These are phyloP conservation scores for Penicillium pancosmium DNA, from an alignment of 495 filamentous ascomycete genomes.

Conservation along the genomic window DNA sequence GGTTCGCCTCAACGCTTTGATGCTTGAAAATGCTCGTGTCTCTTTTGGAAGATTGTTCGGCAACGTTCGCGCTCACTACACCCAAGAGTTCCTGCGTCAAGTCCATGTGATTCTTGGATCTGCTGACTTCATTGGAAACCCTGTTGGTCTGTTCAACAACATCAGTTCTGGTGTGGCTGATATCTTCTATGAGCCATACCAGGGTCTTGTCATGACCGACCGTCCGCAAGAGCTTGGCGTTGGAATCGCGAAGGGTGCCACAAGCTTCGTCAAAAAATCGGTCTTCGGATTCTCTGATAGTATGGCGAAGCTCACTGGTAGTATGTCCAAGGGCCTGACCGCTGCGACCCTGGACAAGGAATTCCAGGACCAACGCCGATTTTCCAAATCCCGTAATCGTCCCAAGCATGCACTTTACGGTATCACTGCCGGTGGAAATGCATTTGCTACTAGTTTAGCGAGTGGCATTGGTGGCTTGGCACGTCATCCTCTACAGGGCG, in stretches of 20 bases:
- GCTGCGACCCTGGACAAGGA: constrained; percentile 97
- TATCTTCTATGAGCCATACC: constrained; percentile 99
- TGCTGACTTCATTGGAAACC: constrained; percentile 98
- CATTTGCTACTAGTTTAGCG: constrained; percentile 87
- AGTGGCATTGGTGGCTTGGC: constrained; percentile 92
- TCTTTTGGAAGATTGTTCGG: constrained; percentile 80
- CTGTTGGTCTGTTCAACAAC: constrained; percentile 96
- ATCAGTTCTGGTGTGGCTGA: constrained; percentile 95
- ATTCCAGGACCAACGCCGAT: constrained; percentile 93
- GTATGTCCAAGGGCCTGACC: constrained; percentile 93
- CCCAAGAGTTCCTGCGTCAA: constrained; percentile 92
- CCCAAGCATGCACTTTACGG: constrained; percentile 97
- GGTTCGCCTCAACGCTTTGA: constrained; percentile 85
- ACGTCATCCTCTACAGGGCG: constrained; percentile 90
- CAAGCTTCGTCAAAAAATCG: constrained; percentile 96
- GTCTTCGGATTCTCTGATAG: constrained; percentile 96
- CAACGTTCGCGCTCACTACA: constrained; percentile 91
- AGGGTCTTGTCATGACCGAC: constrained; percentile 95
- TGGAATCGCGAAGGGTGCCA: constrained; percentile 94
- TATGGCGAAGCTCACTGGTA: constrained; percentile 94
- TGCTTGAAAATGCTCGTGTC: constrained; percentile 93
- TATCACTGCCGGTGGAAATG: constrained; percentile 93
- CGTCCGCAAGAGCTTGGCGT: constrained; percentile 89
- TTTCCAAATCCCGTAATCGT: constrained; percentile 88
- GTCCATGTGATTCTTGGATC: constrained; percentile 95